These are phyloP conservation scores for Diddensiella transvaalensis DNA, from an alignment of 805 yeast genomes.

Conservation along the genomic window DNA sequence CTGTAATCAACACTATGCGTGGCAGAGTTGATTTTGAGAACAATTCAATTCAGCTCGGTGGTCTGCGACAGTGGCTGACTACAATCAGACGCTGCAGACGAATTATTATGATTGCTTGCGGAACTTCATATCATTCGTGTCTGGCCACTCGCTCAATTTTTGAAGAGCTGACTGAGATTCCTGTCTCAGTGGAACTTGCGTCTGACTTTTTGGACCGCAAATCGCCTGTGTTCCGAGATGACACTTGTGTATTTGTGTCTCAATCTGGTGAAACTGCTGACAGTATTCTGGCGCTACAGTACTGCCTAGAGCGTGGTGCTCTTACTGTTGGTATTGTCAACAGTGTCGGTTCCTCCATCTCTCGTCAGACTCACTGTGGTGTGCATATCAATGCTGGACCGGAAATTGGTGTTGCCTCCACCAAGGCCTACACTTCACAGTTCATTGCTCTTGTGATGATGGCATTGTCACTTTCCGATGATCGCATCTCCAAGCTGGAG, in stretches of 20 bases:
- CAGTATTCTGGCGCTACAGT: constrained; percentile 89
- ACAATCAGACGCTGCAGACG: constrained; percentile 93
- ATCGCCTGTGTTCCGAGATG: constrained; percentile 98
- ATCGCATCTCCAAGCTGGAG: constrained; percentile 66
- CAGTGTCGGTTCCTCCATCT: constrained; percentile 94
- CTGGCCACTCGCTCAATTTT: constrained; percentile 93
- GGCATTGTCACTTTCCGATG: constrained; percentile 92
- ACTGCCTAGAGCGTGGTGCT: constrained; percentile 96
- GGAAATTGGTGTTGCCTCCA: constrained; percentile 98
- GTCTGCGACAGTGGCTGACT: constrained; percentile 76
- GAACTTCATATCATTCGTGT: constrained; percentile 98
- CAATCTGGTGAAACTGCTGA: constrained; percentile 99
- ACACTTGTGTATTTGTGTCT: constrained; percentile 94
- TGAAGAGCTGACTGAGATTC: constrained; percentile 94
- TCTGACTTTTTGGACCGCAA: constrained; percentile 92
- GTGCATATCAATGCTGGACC: constrained; percentile 99
- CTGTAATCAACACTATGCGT: constrained; percentile 97
- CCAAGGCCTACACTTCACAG: constrained; percentile 98
- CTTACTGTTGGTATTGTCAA: constrained; percentile 96
- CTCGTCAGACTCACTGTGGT: constrained; percentile 98
- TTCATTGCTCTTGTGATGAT: constrained; percentile 95
- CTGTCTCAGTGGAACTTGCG: constrained; percentile 88
- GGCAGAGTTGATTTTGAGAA: constrained; percentile 94
- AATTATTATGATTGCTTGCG: constrained; percentile 97
- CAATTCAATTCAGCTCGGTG: constrained; percentile 78